A percentile compares a stretch with the other conserved stretches of the same genome.
Conservation (phyloP, 345 rosid species). For the Crucihimalaya himalaica region DNA sequence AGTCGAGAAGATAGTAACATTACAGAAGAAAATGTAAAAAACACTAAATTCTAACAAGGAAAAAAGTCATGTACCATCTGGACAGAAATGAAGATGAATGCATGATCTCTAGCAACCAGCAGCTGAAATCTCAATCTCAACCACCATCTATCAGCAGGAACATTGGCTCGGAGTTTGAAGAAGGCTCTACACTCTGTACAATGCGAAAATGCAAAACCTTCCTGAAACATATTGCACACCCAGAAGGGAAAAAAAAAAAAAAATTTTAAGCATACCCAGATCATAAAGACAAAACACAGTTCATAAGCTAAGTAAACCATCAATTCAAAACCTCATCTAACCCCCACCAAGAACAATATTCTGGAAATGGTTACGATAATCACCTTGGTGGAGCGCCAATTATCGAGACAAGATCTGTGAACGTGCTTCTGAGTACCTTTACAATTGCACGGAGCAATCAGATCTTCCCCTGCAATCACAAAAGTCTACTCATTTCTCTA, state of each 20-base stretch:
- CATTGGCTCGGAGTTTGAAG: slow-evolving; percentile 90
- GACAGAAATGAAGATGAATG: slow-evolving; percentile 84
- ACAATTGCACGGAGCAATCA: slow-evolving; percentile 97
- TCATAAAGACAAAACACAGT: slow-evolving; percentile 5
- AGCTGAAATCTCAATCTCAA: slow-evolving; percentile 96
- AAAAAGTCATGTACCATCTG: slow-evolving; percentile 69
- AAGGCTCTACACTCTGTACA: slow-evolving; percentile 98
- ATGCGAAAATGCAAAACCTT: slow-evolving; percentile 99
- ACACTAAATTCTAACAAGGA: neutral
- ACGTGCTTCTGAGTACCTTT: slow-evolving; percentile 98
- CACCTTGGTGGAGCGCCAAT: slow-evolving; percentile 99
- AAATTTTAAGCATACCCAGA: slow-evolving; percentile 12
- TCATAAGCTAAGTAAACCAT: neutral
- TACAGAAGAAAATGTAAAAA: neutral
- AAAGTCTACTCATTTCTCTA: slow-evolving; percentile 8
- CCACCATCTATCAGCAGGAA: slow-evolving; percentile 99
- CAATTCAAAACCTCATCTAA: neutral
- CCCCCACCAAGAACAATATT: neutral
- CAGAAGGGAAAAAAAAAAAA: neutral
- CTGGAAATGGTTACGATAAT: neutral
- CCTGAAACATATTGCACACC: slow-evolving; percentile 52
- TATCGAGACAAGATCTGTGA: slow-evolving; percentile 96
- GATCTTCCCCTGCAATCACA: slow-evolving; percentile 71
- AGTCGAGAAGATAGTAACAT: neutral
- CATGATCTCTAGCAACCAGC: slow-evolving; percentile 96